Evolutionary conservation across 73 alveolate genomes (phyloP), one percentile per base, ranked within the genome.

Genomic region (Paramecium caudatum): DNA sequence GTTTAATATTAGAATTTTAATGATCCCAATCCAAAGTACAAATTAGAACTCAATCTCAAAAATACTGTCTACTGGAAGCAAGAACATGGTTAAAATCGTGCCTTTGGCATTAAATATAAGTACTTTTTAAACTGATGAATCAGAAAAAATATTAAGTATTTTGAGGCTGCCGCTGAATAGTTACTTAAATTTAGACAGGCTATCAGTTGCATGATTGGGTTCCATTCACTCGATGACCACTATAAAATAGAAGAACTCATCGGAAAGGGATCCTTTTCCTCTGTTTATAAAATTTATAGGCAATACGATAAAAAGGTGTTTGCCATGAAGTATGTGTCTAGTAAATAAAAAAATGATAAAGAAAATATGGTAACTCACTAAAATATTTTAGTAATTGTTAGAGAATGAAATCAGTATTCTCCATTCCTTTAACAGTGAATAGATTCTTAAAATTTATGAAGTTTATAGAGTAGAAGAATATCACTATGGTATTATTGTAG

Each of bases 101-200:
- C 70, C 10, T 74, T 74, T 74, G 88, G 88, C 32, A 74, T 74
- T 8, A 41, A 41, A 45, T 74, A 41, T 45, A 74, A 45, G 88
- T 74, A 74, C 36, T 6, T 39, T 39, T 65, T 65, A 17, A 30
- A 32, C 27, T 32, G 6, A 4, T 13, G 4, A 3, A 41, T 5
- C 32, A 74, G 88, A 45, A 74, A 74, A 43, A 74, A 74, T 15
- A 43, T 74, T 5, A 74, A 74, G 47, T 74, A 74, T 25, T 74
- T 74, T 23, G 68, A 74, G n/a, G 88, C 88, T 41, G 15, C 39
- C 7, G n/a, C 39, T 3, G 88, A 74, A 41, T 45, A 74, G 21
- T 43, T 74, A 17, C 41, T 17, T 41, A 74, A 74, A 45, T 74
- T 74, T 43, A 37, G 68, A 74, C 33, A 37, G 17, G 62, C 17